These are phyloP conservation scores for Cordyceps militaris DNA, from an alignment of 2,329 filamentous ascomycete species.

Conservation along the genomic window DNA sequence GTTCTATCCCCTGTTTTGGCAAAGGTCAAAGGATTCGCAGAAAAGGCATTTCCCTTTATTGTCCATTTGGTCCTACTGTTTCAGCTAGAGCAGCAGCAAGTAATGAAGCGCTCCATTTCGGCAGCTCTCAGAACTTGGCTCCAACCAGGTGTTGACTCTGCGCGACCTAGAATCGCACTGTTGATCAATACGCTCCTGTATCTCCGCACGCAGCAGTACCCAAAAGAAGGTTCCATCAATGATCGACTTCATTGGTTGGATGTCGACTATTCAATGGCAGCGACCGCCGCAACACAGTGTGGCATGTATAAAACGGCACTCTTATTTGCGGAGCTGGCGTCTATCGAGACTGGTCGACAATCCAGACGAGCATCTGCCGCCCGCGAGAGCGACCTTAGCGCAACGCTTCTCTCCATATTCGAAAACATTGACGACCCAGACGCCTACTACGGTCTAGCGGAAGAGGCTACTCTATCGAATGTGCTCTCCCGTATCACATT, in stretches of 20 bases:
- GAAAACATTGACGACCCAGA: conserved; percentile 93
- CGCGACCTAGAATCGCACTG: conserved; percentile 59
- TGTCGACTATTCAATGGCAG: conserved; percentile 64
- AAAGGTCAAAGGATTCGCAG: conserved; percentile 61
- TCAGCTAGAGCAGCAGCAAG: conserved; percentile 56
- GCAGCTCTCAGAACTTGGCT: conserved; percentile 59
- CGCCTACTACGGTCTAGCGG: conserved; percentile 85
- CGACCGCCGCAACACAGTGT: conserved; percentile 66
- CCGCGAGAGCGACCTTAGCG: conserved; percentile 49
- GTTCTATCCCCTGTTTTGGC: conserved; percentile 60
- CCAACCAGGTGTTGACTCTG: conserved; percentile 27
- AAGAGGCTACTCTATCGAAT: conserved; percentile 66
- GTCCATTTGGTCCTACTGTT: conserved; percentile 72
- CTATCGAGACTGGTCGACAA: conserved; percentile 46
- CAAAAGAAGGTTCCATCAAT: conserved; percentile 68
- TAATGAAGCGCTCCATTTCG: conserved; percentile 57
- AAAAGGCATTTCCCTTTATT: conserved; percentile 72
- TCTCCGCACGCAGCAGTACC: conserved; percentile 70
- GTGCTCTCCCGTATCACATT: conserved; percentile 81
- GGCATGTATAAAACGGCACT: conserved; percentile 83
- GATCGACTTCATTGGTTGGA: conserved; percentile 82
- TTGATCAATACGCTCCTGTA: conserved; percentile 78
- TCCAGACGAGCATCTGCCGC: conserved; percentile 61
- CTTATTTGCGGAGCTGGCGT: conserved; percentile 69
- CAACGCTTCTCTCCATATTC: conserved; percentile 75